A percentile compares a stretch with the other conserved stretches of the same genome.
phyloP scores from a whole-genome alignment of 352 stramenopile species.

The Pythium scleroteichum region DNA sequence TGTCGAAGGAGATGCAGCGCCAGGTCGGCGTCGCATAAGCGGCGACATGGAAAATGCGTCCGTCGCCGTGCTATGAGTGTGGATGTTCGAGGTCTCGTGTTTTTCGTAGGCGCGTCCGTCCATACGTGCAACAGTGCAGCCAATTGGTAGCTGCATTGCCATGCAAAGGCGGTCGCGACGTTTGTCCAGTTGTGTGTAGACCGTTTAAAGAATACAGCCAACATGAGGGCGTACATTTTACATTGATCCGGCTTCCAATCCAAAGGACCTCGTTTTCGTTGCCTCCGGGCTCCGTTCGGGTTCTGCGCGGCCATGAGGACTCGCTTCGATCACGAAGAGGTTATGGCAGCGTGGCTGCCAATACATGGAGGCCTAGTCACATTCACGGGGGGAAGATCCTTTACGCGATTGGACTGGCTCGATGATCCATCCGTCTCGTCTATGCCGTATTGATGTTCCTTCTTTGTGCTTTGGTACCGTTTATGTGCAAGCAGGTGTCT shows the following conservation, averaged over 20 bases:
- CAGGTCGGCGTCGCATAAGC: constrained; percentile 20
- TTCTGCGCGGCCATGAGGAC: too few relatives aligned
- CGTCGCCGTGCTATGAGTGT: constrained; percentile 1
- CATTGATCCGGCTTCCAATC: too few relatives aligned
- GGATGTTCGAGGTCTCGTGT: constrained; percentile 10
- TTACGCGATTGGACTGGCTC: constrained; percentile 7
- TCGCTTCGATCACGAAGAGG: too few relatives aligned
- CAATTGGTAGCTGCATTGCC: constrained; percentile 6
- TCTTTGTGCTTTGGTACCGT: neutral
- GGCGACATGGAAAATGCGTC: neutral
- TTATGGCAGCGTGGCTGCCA: neutral
- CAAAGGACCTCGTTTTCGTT: too few relatives aligned
- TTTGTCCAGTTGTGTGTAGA: neutral
- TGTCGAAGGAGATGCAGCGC: constrained; percentile 16
- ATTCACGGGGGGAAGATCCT: constrained; percentile 1
- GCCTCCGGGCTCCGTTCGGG: too few relatives aligned
- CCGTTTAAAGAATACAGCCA: neutral
- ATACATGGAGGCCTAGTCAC: neutral
- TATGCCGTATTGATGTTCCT: neutral
- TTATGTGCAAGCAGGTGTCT: neutral
- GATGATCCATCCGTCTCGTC: neutral
- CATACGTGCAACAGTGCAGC: constrained; percentile 3
- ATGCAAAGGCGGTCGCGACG: neutral
- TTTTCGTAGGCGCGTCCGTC: neutral
- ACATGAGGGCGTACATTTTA: neutral